Evolutionary conservation across 257 asterid species (phyloP), one percentile per base, ranked within the genome.

Genomic region (Buddleja alternifolia): DNA sequence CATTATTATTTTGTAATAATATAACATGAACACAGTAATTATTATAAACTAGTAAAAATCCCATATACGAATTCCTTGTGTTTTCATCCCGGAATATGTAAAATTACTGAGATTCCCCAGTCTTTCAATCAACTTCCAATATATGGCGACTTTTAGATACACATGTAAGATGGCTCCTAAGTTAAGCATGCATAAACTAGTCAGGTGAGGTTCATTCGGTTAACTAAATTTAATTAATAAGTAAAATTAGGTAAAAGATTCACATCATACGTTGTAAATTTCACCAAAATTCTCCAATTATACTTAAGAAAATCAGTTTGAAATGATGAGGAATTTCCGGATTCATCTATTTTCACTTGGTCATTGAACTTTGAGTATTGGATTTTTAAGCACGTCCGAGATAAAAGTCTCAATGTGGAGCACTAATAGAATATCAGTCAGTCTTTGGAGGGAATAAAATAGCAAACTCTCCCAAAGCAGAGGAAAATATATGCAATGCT

Each of bases 401-500:
- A 16, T 16, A 47, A 52, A 53, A 46, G 11, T 46, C 24, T 48
- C 58, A 23, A 23, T 10, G 45, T 10, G 45, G 40, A 1, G 48
- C 44, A 37, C n/a, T 57, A 45, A 12, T 8, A 58, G 29, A 46
- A 45, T 56, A 68, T 32, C 29, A 24, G 15, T 21, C 51, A 24
- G 10, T 21, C 51, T 63, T 32, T 20, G 7, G 24, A 54, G 32
- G 16, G 20, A 61, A 45, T 11, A 7, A 9, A 56, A 16, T 24
- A 23, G 34, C 69, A 61, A 67, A 41, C 73, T 67, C 73, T 67
- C 60, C 42, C 45, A 52, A 51, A 42, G 36, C 51, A 62, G 55
- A 37, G 25, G 34, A 45, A 19, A 9, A 40, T 8, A 58, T 32
- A 34, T 12, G 53, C 54, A 65, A 42, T 16, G 40, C 34, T 20